These are phyloP conservation scores for Helichrysum umbraculigerum DNA, from an alignment of 129 eudicot genomes.

Conservation along the genomic window DNA sequence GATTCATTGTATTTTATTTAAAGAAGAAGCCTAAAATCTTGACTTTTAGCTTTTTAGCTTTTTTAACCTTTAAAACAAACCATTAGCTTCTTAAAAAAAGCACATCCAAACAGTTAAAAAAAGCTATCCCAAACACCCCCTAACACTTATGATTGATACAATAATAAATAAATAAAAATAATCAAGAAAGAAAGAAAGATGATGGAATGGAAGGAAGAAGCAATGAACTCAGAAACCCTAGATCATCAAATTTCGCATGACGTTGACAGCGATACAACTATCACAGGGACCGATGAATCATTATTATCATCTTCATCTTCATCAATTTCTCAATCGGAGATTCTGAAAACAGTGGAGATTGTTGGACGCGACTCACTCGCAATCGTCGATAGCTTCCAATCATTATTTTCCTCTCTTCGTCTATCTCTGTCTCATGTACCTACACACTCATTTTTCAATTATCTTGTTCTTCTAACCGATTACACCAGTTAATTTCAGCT, in stretches of 20 bases:
- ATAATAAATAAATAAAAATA: no score
- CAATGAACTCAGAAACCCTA: slow-evolving; percentile 36
- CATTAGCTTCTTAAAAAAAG: no score
- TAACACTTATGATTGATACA: no score
- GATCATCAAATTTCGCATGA: slow-evolving; percentile 14
- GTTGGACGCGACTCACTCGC: slow-evolving; percentile 84
- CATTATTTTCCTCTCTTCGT: slow-evolving; percentile 88
- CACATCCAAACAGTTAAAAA: no score
- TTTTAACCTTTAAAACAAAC: no score
- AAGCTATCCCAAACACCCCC: no score
- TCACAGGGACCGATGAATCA: slow-evolving; percentile 11
- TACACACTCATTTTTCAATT: neutral
- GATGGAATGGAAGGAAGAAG: slow-evolving; percentile 38
- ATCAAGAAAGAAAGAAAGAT: neutral
- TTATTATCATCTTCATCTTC: slow-evolving; percentile 15
- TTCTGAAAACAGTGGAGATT: slow-evolving; percentile 63
- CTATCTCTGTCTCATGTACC: slow-evolving; percentile 70
- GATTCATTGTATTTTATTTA: no score
- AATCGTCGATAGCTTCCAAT: slow-evolving; percentile 82
- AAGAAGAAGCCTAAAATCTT: no score
- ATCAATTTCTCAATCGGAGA: slow-evolving; percentile 45
- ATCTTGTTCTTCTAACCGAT: neutral
- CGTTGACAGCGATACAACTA: slow-evolving; percentile 7
- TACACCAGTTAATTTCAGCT: neutral
- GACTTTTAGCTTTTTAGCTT: no score